These are phyloP conservation scores for Herpomyces periplanetae DNA, from an alignment of 2,329 filamentous ascomycete genomes.

Conservation along the genomic window DNA sequence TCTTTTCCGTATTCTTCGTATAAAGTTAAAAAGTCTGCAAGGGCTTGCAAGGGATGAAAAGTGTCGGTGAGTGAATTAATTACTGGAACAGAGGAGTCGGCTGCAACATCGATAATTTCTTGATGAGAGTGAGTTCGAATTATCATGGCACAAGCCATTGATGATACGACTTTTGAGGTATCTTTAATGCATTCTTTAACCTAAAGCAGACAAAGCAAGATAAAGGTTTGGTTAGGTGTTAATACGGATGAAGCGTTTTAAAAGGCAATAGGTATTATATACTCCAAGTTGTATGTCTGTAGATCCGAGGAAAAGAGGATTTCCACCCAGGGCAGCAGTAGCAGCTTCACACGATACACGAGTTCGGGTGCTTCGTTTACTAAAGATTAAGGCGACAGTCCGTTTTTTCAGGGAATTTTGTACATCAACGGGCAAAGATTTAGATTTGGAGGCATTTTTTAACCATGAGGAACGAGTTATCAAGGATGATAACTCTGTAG, in stretches of 20 bases:
- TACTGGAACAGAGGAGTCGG: conserved; percentile 34
- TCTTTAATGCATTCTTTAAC: conserved; percentile 85
- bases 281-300: conserved; percentile 85
- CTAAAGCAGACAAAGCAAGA: conserved; percentile 8
- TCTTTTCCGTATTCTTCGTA: conserved; percentile 25
- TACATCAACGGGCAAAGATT: conserved; percentile 17
- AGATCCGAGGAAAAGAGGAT: conserved; percentile 83
- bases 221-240: conserved; percentile 1
- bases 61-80: conserved; percentile 63
- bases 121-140: conserved; percentile 35
- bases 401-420: conserved; percentile 24
- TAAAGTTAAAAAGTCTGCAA: conserved; percentile 75
- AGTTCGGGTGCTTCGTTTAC: conserved; percentile 70
- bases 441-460: conserved; percentile 37
- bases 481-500: conserved; percentile 36
- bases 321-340: conserved; percentile 48
- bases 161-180: conserved; percentile 67
- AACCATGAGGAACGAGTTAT: conserved; percentile 40
- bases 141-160: conserved; percentile 50
- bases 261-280: conserved; percentile 2
- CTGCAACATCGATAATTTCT: conserved; percentile 28
- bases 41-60: conserved; percentile 70
- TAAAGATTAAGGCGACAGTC: conserved; percentile 83
- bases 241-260: conserved; percentile 1
- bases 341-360: conserved; percentile 75